Evolutionary conservation across 2,329 filamentous ascomycete species (phyloP).

Genomic region (Pseudocercospora musae): DNA sequence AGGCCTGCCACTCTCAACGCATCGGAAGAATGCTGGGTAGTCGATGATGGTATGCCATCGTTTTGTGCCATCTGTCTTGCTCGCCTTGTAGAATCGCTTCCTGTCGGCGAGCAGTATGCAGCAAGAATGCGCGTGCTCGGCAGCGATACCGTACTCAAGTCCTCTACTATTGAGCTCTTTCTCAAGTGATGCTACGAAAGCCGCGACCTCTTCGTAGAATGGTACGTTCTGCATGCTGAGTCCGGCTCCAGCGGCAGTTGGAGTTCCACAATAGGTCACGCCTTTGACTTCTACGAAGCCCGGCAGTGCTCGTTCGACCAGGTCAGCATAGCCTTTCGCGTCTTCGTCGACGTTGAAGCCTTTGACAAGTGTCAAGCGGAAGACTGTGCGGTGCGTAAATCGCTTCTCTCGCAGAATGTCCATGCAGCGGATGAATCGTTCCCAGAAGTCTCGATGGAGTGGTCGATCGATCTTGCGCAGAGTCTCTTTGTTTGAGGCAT

Average conservation of each 20-base stretch:
- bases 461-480: constrained; percentile 86
- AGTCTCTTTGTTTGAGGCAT: constrained; percentile 85
- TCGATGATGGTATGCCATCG: constrained; percentile 87
- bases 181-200: constrained; percentile 76
- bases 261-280: constrained; percentile 93
- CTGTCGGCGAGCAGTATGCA: constrained; percentile 79
- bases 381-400: constrained; percentile 85
- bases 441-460: constrained; percentile 95
- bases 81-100: constrained; percentile 64
- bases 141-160: constrained; percentile 82
- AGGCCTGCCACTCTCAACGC: constrained; percentile 63
- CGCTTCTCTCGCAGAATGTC: constrained; percentile 83
- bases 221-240: constrained; percentile 97
- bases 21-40: constrained; percentile 81
- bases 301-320: constrained; percentile 80
- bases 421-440: constrained; percentile 85
- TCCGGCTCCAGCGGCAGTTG: constrained; percentile 76
- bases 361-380: constrained; percentile 91
- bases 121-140: constrained; percentile 93
- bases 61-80: constrained; percentile 48
- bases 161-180: constrained; percentile 65
- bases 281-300: constrained; percentile 96
- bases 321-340: constrained; percentile 80
- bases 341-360: constrained; percentile 97
- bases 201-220: constrained; percentile 85